Percentiles rank a stretch among this genome's conserved stretches.
These are phyloP conservation scores for Phytophthora megakarya DNA, from an alignment of 352 stramenopile genomes.

Conservation along the genomic window DNA sequence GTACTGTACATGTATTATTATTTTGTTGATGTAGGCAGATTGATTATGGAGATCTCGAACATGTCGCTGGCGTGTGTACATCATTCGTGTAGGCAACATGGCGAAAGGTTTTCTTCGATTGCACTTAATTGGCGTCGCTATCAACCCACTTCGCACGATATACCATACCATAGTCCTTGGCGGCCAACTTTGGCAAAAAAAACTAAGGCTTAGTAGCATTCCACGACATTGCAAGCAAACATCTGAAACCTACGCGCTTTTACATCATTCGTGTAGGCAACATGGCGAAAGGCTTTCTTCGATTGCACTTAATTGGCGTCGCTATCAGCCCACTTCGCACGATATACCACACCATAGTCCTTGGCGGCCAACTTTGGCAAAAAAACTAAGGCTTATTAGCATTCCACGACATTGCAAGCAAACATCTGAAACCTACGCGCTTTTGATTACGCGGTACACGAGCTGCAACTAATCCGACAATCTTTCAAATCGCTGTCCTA, in stretches of 20 bases:
- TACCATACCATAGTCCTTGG: too few species aligned
- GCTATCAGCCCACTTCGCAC: too few species aligned
- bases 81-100: background rate
- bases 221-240: slow-evolving; percentile 10
- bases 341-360: too few species aligned
- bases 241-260: background rate
- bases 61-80: background rate
- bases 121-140: background rate
- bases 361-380: too few species aligned
- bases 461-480: background rate
- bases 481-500: slow-evolving; percentile 20
- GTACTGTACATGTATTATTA: background rate
- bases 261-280: too few species aligned
- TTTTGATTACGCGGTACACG: slow-evolving; percentile 17
- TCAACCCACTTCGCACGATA: too few species aligned
- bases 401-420: slow-evolving; percentile 2
- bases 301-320: background rate
- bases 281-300: background rate
- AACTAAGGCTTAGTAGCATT: too few species aligned
- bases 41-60: slow-evolving; percentile 8
- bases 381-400: too few species aligned
- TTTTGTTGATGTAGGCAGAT: background rate
- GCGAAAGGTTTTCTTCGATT: background rate
- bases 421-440: slow-evolving; percentile 6
- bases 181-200: too few species aligned